Percentiles rank a stretch among this genome's conserved stretches.
These are phyloP conservation scores for Paramecium pentaurelia DNA, from an alignment of 73 alveolate species.

Conservation along the genomic window DNA sequence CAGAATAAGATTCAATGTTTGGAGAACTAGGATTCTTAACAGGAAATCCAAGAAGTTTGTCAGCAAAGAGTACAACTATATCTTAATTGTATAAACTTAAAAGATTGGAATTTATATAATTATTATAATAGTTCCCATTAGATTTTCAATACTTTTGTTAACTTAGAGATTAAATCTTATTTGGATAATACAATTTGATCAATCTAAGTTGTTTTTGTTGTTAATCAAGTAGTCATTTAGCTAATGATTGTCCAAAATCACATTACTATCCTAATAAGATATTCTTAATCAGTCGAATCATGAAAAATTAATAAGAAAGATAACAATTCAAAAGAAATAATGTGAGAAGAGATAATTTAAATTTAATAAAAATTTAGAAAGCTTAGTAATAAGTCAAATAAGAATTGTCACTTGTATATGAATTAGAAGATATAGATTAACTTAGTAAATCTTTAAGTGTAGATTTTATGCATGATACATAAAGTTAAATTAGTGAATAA, in stretches of 20 bases:
- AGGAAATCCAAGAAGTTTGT: neutral
- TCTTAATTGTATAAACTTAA: neutral
- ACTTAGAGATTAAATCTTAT: neutral
- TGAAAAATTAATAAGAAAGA: neutral
- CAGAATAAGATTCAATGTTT: neutral
- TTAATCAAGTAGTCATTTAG: neutral
- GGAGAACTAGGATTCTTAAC: slow-evolving; percentile 34
- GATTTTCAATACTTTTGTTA: neutral
- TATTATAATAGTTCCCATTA: neutral
- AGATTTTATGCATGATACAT: neutral
- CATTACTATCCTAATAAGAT: slow-evolving; percentile 32
- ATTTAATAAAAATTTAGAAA: neutral
- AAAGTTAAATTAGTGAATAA: neutral
- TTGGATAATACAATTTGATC: neutral
- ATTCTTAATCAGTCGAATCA: neutral
- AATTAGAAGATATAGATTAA: neutral
- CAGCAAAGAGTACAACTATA: neutral
- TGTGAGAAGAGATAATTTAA: neutral
- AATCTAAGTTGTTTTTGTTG: slow-evolving; percentile 29
- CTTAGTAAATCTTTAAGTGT: neutral
- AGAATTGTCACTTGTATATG: neutral
- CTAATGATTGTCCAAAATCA: slow-evolving; percentile 30
- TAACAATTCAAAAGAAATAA: neutral
- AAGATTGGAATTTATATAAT: neutral
- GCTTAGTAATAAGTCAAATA: neutral